Evolutionary conservation across 1,139 yeast genomes (phyloP).

Genomic region (Lodderomyces theae): DNA sequence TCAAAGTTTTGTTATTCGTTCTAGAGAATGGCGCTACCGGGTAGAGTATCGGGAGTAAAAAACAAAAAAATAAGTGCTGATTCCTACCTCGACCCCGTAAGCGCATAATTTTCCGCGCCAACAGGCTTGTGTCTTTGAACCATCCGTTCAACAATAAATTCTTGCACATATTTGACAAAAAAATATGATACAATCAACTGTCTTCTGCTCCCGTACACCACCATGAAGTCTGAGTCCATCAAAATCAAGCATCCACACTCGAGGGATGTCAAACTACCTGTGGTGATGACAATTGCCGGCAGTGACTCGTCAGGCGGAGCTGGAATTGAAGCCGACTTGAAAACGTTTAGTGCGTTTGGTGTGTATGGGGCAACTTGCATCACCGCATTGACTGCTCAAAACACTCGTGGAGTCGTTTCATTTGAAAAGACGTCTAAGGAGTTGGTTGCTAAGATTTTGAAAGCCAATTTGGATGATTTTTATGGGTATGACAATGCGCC

Average conservation of each 20-base stretch:
- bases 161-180: neutral
- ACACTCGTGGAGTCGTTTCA: conserved; percentile 58
- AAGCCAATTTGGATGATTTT: conserved; percentile 62
- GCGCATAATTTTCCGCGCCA: neutral
- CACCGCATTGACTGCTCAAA: conserved; percentile 83
- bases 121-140: neutral
- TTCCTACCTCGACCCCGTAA: neutral
- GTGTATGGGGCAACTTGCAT: conserved; percentile 82
- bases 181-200: neutral
- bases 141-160: neutral
- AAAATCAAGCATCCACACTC: conserved; percentile 1
- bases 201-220: neutral
- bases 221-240: neutral
- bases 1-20: too few species aligned
- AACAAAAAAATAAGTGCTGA: too few species aligned
- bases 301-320: conserved; percentile 95
- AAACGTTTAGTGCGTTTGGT: conserved; percentile 74
- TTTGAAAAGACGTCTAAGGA: conserved; percentile 47
- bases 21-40: too few species aligned
- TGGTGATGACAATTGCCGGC: conserved; percentile 71
- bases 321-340: conserved; percentile 89
- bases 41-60: too few species aligned
- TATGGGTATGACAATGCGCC: conserved; percentile 26
- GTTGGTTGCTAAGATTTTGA: conserved; percentile 46
- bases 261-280: conserved; percentile 21